Percentiles rank a stretch among this genome's conserved stretches.
phyloP scores from a whole-genome alignment of 148 eudicot species.

The Silene uniflora region DNA sequence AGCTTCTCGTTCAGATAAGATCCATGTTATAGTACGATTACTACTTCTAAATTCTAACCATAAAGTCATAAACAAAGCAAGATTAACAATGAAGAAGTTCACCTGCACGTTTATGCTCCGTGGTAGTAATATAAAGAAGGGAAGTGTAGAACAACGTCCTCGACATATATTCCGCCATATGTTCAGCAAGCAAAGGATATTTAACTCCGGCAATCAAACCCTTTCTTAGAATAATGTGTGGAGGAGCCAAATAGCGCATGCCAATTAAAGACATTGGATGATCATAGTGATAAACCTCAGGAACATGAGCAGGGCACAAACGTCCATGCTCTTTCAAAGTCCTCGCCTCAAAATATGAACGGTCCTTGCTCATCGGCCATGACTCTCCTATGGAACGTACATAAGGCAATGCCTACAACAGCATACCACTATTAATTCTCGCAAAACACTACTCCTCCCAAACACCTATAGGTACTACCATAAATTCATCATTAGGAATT shows the following conservation, averaged over 20 bases:
- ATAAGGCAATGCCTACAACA: conserved; percentile 80
- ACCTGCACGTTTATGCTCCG: conserved; percentile 80
- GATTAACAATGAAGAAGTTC: background rate
- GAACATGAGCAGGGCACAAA: conserved; percentile 81
- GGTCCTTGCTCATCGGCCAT: conserved; percentile 91
- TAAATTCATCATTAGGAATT: too few relatives aligned
- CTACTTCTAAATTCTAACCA: too few relatives aligned
- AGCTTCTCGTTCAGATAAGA: conserved; percentile 7
- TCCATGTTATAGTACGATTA: background rate
- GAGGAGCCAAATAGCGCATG: conserved; percentile 94
- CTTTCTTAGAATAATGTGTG: conserved; percentile 85
- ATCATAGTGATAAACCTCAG: conserved; percentile 90
- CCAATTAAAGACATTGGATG: conserved; percentile 78
- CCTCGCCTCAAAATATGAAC: conserved; percentile 77
- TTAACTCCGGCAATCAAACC: conserved; percentile 85
- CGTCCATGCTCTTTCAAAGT: conserved; percentile 63
- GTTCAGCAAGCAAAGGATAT: conserved; percentile 64
- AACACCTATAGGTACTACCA: too few relatives aligned
- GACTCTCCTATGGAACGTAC: conserved; percentile 89
- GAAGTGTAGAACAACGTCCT: conserved; percentile 80
- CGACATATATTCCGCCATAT: conserved; percentile 76
- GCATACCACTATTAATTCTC: background rate
- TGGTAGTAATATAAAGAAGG: conserved; percentile 75
- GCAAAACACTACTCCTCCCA: background rate
- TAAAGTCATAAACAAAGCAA: background rate